phyloP scores from a whole-genome alignment of 495 filamentous ascomycete species.

The Aspergillus biplanus region DNA sequence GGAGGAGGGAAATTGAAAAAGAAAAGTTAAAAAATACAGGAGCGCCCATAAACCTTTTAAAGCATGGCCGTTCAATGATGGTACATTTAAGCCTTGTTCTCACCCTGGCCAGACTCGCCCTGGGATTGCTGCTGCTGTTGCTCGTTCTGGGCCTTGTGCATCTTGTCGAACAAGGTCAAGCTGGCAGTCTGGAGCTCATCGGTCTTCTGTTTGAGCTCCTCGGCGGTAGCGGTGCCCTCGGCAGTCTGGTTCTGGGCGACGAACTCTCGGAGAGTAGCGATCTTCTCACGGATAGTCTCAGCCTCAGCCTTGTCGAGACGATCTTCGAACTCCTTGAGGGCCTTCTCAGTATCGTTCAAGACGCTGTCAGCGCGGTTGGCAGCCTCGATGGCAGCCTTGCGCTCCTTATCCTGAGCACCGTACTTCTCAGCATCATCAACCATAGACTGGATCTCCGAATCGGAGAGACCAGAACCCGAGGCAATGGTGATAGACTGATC shows the following conservation, averaged over 20 bases:
- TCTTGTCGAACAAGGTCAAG: conserved; percentile 98
- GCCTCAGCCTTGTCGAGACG: conserved; percentile 96
- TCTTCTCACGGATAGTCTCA: conserved; percentile 92
- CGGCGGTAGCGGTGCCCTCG: conserved; percentile 80
- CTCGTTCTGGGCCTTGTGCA: conserved; percentile 93
- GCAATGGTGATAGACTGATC: conserved; percentile 99
- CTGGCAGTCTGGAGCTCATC: conserved; percentile 96
- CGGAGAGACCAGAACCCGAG: conserved; percentile 96
- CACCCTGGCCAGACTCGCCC: conserved; percentile 62
- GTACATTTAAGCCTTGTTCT: conserved; percentile 78
- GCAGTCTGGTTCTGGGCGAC: conserved; percentile 93
- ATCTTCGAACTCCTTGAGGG: conserved; percentile 93
- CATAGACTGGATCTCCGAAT: conserved; percentile 93
- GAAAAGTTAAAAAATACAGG: conserved; percentile 40
- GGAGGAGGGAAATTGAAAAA: conserved; percentile 19
- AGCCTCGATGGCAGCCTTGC: conserved; percentile 90
- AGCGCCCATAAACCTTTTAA: conserved; percentile 12
- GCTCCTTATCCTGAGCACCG: conserved; percentile 92
- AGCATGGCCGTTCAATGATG: conserved; percentile 19
- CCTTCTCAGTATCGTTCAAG: conserved; percentile 97
- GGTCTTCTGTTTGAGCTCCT: conserved; percentile 95
- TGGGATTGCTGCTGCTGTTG: conserved; percentile 59
- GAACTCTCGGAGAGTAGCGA: conserved; percentile 82
- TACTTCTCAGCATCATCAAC: conserved; percentile 97
- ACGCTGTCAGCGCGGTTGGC: conserved; percentile 98